Evolutionary conservation across 768 basidiomycete species (phyloP).

Genomic region (Rickenella mellea): DNA sequence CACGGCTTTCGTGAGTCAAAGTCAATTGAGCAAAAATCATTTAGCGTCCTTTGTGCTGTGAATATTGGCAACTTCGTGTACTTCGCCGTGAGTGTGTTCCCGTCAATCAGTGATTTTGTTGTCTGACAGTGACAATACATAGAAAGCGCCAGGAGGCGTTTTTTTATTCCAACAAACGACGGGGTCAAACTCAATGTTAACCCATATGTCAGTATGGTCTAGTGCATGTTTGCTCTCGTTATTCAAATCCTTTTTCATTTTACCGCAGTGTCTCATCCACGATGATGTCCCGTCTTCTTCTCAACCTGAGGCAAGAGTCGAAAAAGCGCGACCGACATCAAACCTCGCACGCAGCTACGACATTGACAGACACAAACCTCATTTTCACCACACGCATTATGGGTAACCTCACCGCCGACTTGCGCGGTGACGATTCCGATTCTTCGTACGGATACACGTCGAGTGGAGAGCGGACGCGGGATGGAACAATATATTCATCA

Average conservation of each 20-base stretch:
- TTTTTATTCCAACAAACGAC: background rate
- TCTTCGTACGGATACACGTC: too few relatives aligned
- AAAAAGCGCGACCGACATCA: background rate
- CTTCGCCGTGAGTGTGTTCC: background rate
- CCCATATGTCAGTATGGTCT: background rate
- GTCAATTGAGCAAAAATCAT: background rate
- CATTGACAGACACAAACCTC: constrained; percentile 1
- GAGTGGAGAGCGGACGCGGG: too few relatives aligned
- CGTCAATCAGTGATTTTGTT: background rate
- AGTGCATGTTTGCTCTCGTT: too few relatives aligned
- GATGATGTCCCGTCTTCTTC: constrained; percentile 47
- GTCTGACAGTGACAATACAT: background rate
- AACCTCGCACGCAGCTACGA: background rate
- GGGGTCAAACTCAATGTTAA: background rate
- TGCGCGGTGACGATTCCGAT: too few relatives aligned
- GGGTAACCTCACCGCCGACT: constrained; percentile 1
- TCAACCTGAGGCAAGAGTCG: constrained; percentile 36
- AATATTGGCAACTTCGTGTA: background rate
- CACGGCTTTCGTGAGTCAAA: background rate
- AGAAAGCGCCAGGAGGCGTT: background rate
- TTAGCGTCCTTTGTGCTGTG: background rate
- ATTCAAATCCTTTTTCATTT: background rate
- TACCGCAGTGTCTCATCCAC: constrained; percentile 34
- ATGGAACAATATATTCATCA: too few relatives aligned
- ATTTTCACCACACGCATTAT: background rate